A percentile compares a stretch with the other conserved stretches of the same genome.
Conservation (phyloP, 2,329 filamentous ascomycete genomes). For the Paraconiothyrium sp. region DNA sequence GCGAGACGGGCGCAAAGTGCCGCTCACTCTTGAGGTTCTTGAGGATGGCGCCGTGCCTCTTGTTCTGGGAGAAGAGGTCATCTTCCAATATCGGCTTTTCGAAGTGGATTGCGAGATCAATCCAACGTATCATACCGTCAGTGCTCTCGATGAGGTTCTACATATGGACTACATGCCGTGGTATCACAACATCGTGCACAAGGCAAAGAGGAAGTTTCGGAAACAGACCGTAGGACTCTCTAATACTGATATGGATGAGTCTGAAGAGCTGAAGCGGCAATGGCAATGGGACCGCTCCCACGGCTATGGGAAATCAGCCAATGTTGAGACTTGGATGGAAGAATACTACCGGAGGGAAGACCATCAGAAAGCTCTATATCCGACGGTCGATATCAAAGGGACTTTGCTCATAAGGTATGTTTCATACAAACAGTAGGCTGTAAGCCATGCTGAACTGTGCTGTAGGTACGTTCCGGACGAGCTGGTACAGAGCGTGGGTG, state of each 20-base stretch:
- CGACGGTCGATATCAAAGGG: background rate
- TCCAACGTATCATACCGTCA: background rate
- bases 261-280: background rate
- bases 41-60: background rate
- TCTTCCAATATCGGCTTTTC: background rate
- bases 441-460: too few relatives aligned
- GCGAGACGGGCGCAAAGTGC: too few relatives aligned
- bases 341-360: background rate
- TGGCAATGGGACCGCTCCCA: background rate
- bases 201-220: background rate
- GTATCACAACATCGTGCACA: background rate
- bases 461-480: too few relatives aligned
- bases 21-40: background rate
- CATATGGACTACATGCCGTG: background rate
- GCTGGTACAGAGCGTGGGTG: too few relatives aligned
- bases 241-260: background rate
- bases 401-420: background rate
- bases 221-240: background rate
- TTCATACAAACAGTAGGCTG: too few relatives aligned
- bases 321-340: background rate
- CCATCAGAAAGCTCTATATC: background rate
- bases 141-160: background rate
- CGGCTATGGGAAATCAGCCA: background rate
- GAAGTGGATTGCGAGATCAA: background rate
- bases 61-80: background rate